Conservation (phyloP, 2,329 filamentous ascomycete species). For the Claviceps digitariae region DNA sequence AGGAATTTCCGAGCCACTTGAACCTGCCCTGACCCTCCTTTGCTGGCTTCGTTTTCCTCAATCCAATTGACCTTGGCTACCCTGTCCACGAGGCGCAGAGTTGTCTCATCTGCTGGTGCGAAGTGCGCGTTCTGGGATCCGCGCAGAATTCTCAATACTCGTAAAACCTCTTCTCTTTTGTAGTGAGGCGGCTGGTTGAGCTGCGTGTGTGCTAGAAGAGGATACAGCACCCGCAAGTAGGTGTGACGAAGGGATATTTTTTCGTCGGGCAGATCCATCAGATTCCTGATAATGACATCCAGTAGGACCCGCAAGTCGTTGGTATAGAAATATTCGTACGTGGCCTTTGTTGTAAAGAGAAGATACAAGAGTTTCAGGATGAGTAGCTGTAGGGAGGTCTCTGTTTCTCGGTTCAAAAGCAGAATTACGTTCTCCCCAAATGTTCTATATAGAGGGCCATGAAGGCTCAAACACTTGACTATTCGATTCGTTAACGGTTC, state of each 20-base stretch:
- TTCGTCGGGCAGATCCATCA: constrained; percentile 89
- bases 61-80: constrained; percentile 63
- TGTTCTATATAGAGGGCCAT: constrained; percentile 73
- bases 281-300: constrained; percentile 90
- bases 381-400: constrained; percentile 87
- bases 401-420: constrained; percentile 84
- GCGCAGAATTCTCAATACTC: constrained; percentile 56
- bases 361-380: constrained; percentile 93
- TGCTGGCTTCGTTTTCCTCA: constrained; percentile 24
- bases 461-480: constrained; percentile 73
- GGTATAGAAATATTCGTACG: constrained; percentile 97
- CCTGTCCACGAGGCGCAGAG: constrained; percentile 61
- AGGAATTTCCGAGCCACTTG: constrained; percentile 46
- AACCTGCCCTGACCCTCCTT: constrained; percentile 22
- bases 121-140: constrained; percentile 59
- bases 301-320: constrained; percentile 90
- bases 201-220: constrained; percentile 82
- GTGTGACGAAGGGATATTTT: constrained; percentile 69
- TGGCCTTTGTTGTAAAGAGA: constrained; percentile 80
- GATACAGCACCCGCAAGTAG: constrained; percentile 84
- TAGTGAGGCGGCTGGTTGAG: constrained; percentile 78
- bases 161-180: constrained; percentile 74
- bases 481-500: constrained; percentile 74
- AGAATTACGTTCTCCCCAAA: constrained; percentile 98
- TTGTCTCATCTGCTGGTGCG: constrained; percentile 68